phyloP scores from a whole-genome alignment of 306 rosid species.

The Malus sieversii region DNA sequence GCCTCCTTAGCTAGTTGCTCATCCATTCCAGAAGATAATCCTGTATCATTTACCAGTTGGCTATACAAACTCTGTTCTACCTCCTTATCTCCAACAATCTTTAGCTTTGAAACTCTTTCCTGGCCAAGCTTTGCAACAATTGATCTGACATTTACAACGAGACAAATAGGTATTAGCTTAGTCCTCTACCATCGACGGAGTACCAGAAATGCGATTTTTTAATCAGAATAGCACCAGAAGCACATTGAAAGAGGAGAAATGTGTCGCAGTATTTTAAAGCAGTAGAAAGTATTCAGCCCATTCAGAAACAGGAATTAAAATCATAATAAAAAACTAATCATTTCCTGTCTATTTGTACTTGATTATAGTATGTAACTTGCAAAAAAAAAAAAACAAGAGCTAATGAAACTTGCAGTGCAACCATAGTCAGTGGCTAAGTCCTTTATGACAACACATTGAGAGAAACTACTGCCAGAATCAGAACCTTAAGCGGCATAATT shows the following conservation, averaged over 20 bases:
- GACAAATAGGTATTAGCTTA: slow-evolving; percentile 18
- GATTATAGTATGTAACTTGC: neutral
- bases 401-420: no score
- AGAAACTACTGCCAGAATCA: neutral
- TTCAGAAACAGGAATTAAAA: neutral
- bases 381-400: neutral
- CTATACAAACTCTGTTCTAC: slow-evolving; percentile 68
- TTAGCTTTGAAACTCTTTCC: slow-evolving; percentile 59
- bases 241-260: slow-evolving; percentile 5
- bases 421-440: neutral
- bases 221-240: neutral
- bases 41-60: slow-evolving; percentile 42
- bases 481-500: no score
- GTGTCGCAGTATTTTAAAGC: neutral
- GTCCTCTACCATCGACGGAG: slow-evolving; percentile 1
- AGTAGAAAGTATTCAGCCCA: neutral
- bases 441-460: neutral
- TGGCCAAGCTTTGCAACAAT: slow-evolving; percentile 67
- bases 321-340: no score
- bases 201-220: no score
- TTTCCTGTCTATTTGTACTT: neutral
- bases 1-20: slow-evolving; percentile 76
- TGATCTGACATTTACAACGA: slow-evolving; percentile 35
- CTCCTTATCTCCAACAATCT: slow-evolving; percentile 61
- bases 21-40: slow-evolving; percentile 51